Base-by-base conservation (phyloP, 2,329 filamentous ascomycete species). In the Clathrospora elynae region DNA sequence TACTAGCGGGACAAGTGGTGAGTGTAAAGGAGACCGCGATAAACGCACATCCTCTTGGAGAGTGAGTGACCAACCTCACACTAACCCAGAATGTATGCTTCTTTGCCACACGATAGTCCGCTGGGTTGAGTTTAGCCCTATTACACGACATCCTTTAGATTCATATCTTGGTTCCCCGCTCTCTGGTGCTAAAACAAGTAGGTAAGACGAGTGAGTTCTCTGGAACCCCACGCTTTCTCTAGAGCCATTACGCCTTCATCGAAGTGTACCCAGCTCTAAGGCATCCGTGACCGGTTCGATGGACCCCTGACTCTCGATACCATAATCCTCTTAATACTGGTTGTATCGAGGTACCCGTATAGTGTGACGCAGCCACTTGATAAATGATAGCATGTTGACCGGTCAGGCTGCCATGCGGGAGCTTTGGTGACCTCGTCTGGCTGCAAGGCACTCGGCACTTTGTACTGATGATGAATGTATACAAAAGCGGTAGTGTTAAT, bases 311-410 rank as follows among this genome's bases (percentile, higher is more conserved):
- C 51, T 49, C 44, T 57, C n/a, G n/a, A n/a, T n/a, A n/a, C n/a
- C n/a, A n/a, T n/a, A n/a, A n/a, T n/a, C n/a, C n/a, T n/a, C n/a
- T n/a, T n/a, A n/a, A n/a, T n/a, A n/a, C n/a, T n/a, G n/a, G n/a
- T 55, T 57, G 56, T 64, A 58, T 55, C 56, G 61, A 62, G 58
- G 51, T 58, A n/a, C n/a, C n/a, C n/a, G n/a, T n/a, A 48, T 45
- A 46, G 50, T 52, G 46, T 47, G 36, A 61, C 53, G 56, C 62
- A 62, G 57, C 52, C 49, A 56, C 42, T 46, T 31, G 37, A 43
- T 26, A 28, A 12, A 26, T 48, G 23, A 49, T 46, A 40, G 29
- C 41, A 46, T 35, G 31, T 19, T 44, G 40, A 51, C 46, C 46
- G 38, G 47, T 35, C 35, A 25, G 40, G 22, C 33, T 38, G 37